Evolutionary conservation across 106 monocot genomes (phyloP).

Genomic region (Xerophyta viscosa): DNA sequence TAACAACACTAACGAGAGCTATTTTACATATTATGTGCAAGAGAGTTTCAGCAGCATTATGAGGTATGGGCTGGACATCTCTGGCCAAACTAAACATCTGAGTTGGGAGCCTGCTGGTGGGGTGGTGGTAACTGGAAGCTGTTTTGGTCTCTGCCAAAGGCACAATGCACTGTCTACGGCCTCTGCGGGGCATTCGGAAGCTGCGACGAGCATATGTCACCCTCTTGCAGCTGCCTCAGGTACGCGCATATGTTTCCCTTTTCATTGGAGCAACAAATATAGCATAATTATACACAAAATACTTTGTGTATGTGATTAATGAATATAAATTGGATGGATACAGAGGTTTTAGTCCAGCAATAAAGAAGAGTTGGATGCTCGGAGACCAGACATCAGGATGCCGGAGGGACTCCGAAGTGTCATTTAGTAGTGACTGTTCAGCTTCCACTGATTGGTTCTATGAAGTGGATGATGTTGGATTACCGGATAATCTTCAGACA

Average conservation of each 20-base stretch:
- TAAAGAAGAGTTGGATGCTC: conserved; percentile 12
- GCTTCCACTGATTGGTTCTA: conserved; percentile 16
- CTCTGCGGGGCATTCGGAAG: conserved; percentile 19
- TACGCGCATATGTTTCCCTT: too few relatives aligned
- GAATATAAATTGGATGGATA: too few relatives aligned
- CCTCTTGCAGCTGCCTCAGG: conserved; percentile 12
- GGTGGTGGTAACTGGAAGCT: not conserved
- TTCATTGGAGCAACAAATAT: too few relatives aligned
- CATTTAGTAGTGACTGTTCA: conserved; percentile 8
- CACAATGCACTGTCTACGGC: conserved; percentile 8
- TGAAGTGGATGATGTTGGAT: conserved; percentile 8
- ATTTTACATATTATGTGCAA: conserved; percentile 11
- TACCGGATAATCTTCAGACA: conserved; percentile 13
- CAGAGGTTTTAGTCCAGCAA: conserved; percentile 9
- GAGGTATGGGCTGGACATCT: conserved; percentile 9
- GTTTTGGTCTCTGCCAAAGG: conserved; percentile 1
- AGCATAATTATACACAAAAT: too few relatives aligned
- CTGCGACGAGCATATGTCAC: conserved; percentile 9
- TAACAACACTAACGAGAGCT: conserved; percentile 5
- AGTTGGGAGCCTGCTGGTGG: not conserved
- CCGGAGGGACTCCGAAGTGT: conserved; percentile 13
- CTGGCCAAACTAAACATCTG: conserved; percentile 13
- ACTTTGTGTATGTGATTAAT: too few relatives aligned
- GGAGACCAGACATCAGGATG: conserved; percentile 28
- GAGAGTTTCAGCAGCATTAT: not conserved